These are phyloP conservation scores for Colletotrichum nymphaeae DNA, from an alignment of 2,329 filamentous ascomycete genomes.

Conservation along the genomic window DNA sequence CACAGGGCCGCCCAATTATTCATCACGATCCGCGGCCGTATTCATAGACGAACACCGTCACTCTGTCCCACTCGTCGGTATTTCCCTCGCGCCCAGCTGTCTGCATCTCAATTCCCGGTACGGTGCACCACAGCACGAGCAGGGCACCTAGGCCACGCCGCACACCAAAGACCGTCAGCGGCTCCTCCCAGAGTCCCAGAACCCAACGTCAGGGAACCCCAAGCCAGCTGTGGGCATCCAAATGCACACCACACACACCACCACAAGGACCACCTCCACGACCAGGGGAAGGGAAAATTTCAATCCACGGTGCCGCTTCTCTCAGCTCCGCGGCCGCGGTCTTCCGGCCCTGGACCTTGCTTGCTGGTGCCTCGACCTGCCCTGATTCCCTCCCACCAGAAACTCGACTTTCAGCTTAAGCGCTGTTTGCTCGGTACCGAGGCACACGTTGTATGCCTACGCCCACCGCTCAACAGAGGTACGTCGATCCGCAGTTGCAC, in stretches of 20 bases:
- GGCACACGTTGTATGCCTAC: constrained; percentile 3
- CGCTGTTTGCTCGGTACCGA: constrained; percentile 26
- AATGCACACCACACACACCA: neutral
- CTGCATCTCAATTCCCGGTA: neutral
- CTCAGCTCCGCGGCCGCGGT: constrained; percentile 33
- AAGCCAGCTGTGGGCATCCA: neutral
- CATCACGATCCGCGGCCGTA: neutral
- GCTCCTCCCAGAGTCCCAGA: neutral
- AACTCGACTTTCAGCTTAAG: neutral
- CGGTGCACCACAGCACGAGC: neutral
- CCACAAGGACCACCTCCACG: neutral
- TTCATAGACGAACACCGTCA: neutral
- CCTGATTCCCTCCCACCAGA: constrained; percentile 7
- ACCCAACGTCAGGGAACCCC: neutral
- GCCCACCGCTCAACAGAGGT: neutral
- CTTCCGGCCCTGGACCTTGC: constrained; percentile 31
- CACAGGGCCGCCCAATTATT: neutral
- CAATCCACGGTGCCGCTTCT: constrained; percentile 7
- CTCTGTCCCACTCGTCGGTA: neutral
- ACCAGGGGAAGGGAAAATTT: neutral
- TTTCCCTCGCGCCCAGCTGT: constrained; percentile 2
- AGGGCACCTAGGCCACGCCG: neutral
- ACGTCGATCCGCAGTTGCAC: neutral
- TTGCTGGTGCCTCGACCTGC: neutral
- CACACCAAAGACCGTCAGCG: neutral